Percentiles rank a stretch among this genome's conserved stretches.
phyloP scores from a whole-genome alignment of 2,329 filamentous ascomycete species.

The Diaporthe sp. region DNA sequence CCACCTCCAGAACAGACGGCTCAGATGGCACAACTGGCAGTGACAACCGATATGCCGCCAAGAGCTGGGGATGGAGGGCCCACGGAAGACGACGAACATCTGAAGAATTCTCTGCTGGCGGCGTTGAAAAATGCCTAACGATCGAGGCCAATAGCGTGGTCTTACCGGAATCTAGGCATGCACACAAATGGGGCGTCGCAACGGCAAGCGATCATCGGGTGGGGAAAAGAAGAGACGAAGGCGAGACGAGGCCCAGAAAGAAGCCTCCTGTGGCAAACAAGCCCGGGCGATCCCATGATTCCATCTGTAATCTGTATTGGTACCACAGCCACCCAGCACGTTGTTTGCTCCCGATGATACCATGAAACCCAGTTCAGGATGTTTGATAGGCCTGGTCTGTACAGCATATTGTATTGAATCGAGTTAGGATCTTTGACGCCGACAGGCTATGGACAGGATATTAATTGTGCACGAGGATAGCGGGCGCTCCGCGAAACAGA shows the following conservation, averaged over 20 bases:
- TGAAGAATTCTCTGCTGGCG: constrained; percentile 25
- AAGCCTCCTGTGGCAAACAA: constrained; percentile 19
- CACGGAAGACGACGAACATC: constrained; percentile 11
- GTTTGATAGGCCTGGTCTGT: not conserved
- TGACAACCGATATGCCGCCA: not conserved
- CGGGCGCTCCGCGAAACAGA: not conserved
- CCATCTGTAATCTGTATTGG: constrained; percentile 1
- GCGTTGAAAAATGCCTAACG: constrained; percentile 25
- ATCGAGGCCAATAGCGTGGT: not conserved
- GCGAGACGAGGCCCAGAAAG: constrained; percentile 17
- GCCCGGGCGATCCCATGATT: not conserved
- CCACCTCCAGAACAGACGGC: constrained; percentile 30
- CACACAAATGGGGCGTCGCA: constrained; percentile 21
- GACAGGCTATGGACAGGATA: not conserved
- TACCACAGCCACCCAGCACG: not conserved
- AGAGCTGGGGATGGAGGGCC: not conserved
- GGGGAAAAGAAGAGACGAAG: not conserved
- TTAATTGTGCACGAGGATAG: not conserved
- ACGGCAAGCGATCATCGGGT: constrained; percentile 17
- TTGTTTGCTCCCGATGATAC: constrained; percentile 30
- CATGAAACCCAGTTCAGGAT: not conserved
- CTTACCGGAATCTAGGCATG: not conserved
- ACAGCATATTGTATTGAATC: not conserved
- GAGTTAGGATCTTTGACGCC: not conserved
- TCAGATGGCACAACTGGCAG: constrained; percentile 28